These are phyloP conservation scores for Mortierella polycephala DNA, from an alignment of 371 early-diverging fungal genomes.

Conservation along the genomic window DNA sequence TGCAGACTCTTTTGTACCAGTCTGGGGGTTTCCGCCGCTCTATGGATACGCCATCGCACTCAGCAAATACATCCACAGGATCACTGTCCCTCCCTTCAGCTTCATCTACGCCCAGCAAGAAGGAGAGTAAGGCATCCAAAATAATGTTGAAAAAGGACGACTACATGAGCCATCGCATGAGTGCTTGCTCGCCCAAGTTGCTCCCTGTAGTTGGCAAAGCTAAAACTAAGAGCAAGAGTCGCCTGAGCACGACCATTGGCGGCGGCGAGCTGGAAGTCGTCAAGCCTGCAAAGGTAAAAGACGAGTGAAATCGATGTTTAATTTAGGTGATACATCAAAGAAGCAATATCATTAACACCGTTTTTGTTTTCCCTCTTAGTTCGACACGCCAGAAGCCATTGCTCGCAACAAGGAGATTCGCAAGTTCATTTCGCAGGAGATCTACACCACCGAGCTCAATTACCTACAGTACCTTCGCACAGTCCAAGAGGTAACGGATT, in stretches of 20 bases:
- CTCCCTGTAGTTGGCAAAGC: conserved; percentile 17
- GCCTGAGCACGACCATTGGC: conserved; percentile 46
- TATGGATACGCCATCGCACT: conserved; percentile 18
- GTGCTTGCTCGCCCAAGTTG: conserved; percentile 28
- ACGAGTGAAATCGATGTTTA: neutral
- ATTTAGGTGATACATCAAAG: neutral
- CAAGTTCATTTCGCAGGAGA: conserved; percentile 54
- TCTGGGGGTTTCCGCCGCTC: neutral
- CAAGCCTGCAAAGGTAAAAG: conserved; percentile 48
- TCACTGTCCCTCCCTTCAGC: conserved; percentile 21
- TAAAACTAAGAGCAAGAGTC: conserved; percentile 43
- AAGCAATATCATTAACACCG: neutral
- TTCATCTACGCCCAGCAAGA: conserved; percentile 2
- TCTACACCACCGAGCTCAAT: conserved; percentile 51
- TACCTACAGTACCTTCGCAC: conserved; percentile 50
- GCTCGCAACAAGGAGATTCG: conserved; percentile 53
- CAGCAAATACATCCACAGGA: conserved; percentile 44
- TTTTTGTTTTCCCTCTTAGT: conserved; percentile 20
- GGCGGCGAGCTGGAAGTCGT: conserved; percentile 49
- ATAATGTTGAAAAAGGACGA: conserved; percentile 38
- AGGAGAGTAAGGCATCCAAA: conserved; percentile 17
- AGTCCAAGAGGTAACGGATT: conserved; percentile 35
- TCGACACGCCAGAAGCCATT: conserved; percentile 49
- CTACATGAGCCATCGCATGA: conserved; percentile 52
- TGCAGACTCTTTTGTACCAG: conserved; percentile 34